Evolutionary conservation across 257 asterid species (phyloP).

Genomic region (Misopates orontium): DNA sequence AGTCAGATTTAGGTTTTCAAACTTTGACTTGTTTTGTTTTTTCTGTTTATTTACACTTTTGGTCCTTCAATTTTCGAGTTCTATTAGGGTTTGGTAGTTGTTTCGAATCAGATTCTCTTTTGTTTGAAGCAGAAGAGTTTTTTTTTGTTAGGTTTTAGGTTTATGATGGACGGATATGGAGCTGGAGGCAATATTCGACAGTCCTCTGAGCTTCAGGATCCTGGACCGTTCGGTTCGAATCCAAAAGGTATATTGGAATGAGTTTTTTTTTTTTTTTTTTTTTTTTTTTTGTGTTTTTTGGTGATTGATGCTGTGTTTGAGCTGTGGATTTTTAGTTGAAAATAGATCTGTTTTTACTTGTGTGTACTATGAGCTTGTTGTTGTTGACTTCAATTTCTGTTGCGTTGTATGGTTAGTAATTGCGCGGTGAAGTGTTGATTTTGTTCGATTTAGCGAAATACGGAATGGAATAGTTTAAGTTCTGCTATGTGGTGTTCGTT

Average conservation of each 20-base stretch:
- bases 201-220: conserved; percentile 52
- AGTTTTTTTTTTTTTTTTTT: conserved; percentile 14
- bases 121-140: conserved; percentile 24
- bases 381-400: conserved; percentile 13
- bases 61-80: conserved; percentile 30
- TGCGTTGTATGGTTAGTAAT: conserved; percentile 5
- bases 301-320: conserved; percentile 1
- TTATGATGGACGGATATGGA: conserved; percentile 70
- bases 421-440: conserved; percentile 4
- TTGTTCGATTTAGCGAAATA: neutral
- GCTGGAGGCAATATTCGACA: conserved; percentile 47
- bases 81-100: conserved; percentile 21
- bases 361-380: neutral
- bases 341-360: conserved; percentile 30
- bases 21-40: conserved; percentile 24
- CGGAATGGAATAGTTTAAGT: neutral
- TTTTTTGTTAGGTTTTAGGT: too few species aligned
- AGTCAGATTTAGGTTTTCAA: conserved; percentile 30
- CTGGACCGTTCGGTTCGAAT: conserved; percentile 52
- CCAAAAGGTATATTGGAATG: conserved; percentile 58
- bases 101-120: conserved; percentile 22
- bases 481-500: neutral
- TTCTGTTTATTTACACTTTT: neutral
- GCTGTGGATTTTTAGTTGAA: conserved; percentile 21
- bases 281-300: conserved; percentile 16